Evolutionary conservation across 2,329 filamentous ascomycete genomes (phyloP).

Genomic region (Fusarium sp.): DNA sequence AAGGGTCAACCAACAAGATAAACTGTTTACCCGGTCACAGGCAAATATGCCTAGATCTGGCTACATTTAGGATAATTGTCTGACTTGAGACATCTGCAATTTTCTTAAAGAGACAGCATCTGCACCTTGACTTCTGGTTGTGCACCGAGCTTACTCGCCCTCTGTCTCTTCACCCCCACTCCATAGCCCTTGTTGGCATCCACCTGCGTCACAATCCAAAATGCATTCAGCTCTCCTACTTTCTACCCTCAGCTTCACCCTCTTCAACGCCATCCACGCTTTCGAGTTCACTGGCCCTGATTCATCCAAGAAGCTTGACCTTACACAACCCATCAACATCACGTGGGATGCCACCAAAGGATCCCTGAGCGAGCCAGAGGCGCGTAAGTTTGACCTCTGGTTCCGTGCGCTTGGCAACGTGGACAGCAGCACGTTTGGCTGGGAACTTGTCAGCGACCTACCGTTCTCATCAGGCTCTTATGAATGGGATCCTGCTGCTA

Average conservation of each 20-base stretch:
- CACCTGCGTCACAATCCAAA: background rate
- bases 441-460: background rate
- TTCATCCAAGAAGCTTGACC: background rate
- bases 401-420: background rate
- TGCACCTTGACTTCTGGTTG: background rate
- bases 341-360: background rate
- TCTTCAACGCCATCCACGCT: background rate
- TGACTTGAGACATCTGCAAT: background rate
- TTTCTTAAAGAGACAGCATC: no score
- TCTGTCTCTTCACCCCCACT: no score
- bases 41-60: background rate
- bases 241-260: background rate
- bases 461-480: background rate
- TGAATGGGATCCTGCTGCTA: background rate
- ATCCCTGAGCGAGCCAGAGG: background rate
- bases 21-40: background rate
- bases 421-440: accelerated
- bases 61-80: background rate
- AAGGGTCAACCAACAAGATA: background rate
- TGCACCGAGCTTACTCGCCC: no score
- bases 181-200: no score
- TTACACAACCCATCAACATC: background rate
- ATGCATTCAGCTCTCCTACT: background rate
- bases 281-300: constrained; percentile 7
- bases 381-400: background rate